Percentiles rank a stretch among this genome's conserved stretches.
Evolutionary conservation across 2,329 filamentous ascomycete species (phyloP).

Genomic region (Colletotrichum musicola): DNA sequence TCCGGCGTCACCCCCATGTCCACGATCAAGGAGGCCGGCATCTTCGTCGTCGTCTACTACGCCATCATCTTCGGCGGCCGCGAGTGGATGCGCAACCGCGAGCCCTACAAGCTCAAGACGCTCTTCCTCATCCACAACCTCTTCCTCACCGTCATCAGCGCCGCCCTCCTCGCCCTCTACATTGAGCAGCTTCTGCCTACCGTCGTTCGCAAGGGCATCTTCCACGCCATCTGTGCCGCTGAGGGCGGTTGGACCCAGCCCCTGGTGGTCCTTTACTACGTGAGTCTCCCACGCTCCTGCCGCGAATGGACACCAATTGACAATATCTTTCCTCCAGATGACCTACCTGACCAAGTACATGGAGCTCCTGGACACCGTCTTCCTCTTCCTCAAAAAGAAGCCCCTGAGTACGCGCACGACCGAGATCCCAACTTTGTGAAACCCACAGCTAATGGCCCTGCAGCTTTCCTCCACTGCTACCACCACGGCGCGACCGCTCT

Average conservation of each 20-base stretch:
- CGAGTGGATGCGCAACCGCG: slow-evolving; percentile 89
- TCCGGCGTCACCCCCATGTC: slow-evolving; percentile 89
- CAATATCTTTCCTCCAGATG: slow-evolving; percentile 67
- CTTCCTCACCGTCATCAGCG: slow-evolving; percentile 88
- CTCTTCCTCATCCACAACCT: slow-evolving; percentile 98
- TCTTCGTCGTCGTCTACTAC: slow-evolving; percentile 91
- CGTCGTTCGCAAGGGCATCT: slow-evolving; percentile 83
- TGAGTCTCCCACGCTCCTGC: slow-evolving; percentile 61
- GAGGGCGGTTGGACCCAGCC: slow-evolving; percentile 94
- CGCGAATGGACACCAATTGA: slow-evolving; percentile 21
- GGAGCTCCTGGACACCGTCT: slow-evolving; percentile 94
- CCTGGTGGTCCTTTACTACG: slow-evolving; percentile 95
- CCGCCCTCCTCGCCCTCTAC: slow-evolving; percentile 83
- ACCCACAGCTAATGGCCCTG: slow-evolving; percentile 46
- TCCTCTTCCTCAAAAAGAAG: slow-evolving; percentile 99
- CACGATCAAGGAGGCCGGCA: slow-evolving; percentile 84
- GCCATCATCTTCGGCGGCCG: slow-evolving; percentile 92
- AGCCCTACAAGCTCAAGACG: slow-evolving; percentile 86
- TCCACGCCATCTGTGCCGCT: slow-evolving; percentile 86
- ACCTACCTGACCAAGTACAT: slow-evolving; percentile 99
- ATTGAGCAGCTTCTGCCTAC: slow-evolving; percentile 92
- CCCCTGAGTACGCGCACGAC: slow-evolving; percentile 75
- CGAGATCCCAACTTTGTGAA: slow-evolving; percentile 15
- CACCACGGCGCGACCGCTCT: slow-evolving; percentile 97
- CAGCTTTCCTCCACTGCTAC: slow-evolving; percentile 97